Percentiles rank a stretch among this genome's conserved stretches.
Evolutionary conservation across 2,329 filamentous ascomycete genomes (phyloP).

Genomic region (Trichoderma arundinaceum): DNA sequence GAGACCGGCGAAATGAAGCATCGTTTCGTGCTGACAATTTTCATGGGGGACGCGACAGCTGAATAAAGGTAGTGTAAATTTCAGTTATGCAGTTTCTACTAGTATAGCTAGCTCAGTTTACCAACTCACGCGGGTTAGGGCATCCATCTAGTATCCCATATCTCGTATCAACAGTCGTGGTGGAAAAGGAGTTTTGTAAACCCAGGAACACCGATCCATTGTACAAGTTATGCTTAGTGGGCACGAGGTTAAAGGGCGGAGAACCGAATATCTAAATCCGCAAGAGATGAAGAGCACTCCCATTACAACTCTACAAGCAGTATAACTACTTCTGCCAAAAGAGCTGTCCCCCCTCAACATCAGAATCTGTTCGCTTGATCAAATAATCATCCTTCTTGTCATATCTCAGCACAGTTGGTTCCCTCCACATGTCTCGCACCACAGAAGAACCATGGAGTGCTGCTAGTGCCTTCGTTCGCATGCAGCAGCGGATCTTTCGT

Average conservation of each 20-base stretch:
- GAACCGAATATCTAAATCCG: neutral
- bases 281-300: neutral
- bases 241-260: neutral
- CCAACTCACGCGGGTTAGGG: neutral
- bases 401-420: neutral
- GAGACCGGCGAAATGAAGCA: constrained; percentile 1
- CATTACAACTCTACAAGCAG: neutral
- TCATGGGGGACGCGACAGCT: neutral
- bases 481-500: neutral
- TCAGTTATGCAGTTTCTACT: neutral
- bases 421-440: neutral
- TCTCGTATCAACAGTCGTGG: neutral
- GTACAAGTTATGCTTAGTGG: neutral
- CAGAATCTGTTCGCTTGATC: neutral
- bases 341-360: neutral
- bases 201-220: neutral
- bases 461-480: neutral
- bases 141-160: neutral
- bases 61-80: neutral
- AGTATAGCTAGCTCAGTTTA: neutral
- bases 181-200: neutral
- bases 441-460: neutral
- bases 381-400: neutral
- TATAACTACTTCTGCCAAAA: neutral
- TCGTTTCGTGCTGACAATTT: neutral